These are phyloP conservation scores for Vaccinium macrocarpon DNA, from an alignment of 148 eudicot species.

Conservation along the genomic window DNA sequence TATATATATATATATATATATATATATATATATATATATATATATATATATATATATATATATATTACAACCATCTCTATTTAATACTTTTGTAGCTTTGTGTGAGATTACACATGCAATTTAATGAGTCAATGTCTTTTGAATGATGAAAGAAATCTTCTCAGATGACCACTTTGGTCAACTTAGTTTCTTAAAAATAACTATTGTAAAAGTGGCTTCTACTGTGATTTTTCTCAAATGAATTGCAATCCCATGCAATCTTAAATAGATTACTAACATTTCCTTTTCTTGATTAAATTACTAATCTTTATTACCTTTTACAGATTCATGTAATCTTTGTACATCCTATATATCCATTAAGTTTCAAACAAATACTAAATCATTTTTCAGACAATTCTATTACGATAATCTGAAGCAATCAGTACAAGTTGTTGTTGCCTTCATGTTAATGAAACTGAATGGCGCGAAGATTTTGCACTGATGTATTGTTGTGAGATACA, in stretches of 20 bases:
- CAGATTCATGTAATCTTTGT: slow-evolving; percentile 3
- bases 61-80: not conserved
- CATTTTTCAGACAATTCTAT: not conserved
- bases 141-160: not conserved
- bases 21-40: too few species aligned
- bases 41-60: too few species aligned
- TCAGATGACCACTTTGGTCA: not conserved
- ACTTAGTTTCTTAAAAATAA: not conserved
- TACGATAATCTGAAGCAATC: not conserved
- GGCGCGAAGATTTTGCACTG: not conserved
- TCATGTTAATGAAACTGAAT: not conserved
- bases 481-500: too few species aligned
- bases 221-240: not conserved
- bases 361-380: not conserved
- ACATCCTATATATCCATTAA: not conserved
- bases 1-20: too few species aligned
- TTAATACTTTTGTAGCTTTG: not conserved
- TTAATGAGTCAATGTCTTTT: not conserved
- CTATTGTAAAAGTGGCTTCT: not conserved
- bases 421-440: not conserved
- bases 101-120: not conserved
- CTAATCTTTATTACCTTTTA: not conserved
- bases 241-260: not conserved
- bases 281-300: not conserved
- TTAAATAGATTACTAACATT: not conserved